Conservation (phyloP, 2,329 filamentous ascomycete species). For the Thielaviopsis ethacetica region DNA sequence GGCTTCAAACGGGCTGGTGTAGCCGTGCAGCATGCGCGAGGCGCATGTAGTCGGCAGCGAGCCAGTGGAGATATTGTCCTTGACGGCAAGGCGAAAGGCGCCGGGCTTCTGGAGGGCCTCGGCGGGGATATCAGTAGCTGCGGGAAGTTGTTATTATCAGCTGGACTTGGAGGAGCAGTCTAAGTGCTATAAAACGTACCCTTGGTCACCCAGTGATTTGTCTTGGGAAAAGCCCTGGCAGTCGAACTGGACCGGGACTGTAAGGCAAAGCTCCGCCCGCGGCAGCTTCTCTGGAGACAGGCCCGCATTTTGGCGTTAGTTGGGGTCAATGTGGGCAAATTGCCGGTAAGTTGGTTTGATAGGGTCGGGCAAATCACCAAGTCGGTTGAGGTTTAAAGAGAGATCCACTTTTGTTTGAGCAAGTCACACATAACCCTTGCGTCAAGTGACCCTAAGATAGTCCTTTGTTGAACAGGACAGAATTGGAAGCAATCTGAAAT, state of each 20-base stretch:
- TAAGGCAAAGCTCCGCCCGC: background rate
- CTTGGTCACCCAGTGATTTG: slow-evolving; percentile 6
- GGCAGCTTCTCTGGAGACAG: background rate
- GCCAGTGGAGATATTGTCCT: slow-evolving; percentile 60
- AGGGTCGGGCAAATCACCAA: too few relatives aligned
- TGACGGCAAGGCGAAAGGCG: slow-evolving; percentile 42
- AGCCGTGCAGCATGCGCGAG: slow-evolving; percentile 55
- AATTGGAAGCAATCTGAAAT: background rate
- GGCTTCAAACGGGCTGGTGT: slow-evolving; percentile 64
- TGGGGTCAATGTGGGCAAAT: background rate
- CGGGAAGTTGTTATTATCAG: too few relatives aligned
- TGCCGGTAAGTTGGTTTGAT: too few relatives aligned
- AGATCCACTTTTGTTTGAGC: background rate
- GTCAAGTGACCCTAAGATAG: background rate
- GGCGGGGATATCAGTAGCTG: background rate
- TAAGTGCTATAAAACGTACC: background rate
- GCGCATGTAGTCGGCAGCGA: slow-evolving; percentile 65
- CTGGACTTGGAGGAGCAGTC: background rate
- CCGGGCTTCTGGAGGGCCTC: background rate
- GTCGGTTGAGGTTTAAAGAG: background rate
- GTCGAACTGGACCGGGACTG: background rate
- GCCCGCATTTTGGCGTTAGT: background rate
- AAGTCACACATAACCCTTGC: background rate
- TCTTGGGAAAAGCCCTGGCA: background rate
- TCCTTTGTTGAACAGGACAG: background rate